Conservation (phyloP, 2,329 filamentous ascomycete species). For the Cladophialophora immunda region DNA sequence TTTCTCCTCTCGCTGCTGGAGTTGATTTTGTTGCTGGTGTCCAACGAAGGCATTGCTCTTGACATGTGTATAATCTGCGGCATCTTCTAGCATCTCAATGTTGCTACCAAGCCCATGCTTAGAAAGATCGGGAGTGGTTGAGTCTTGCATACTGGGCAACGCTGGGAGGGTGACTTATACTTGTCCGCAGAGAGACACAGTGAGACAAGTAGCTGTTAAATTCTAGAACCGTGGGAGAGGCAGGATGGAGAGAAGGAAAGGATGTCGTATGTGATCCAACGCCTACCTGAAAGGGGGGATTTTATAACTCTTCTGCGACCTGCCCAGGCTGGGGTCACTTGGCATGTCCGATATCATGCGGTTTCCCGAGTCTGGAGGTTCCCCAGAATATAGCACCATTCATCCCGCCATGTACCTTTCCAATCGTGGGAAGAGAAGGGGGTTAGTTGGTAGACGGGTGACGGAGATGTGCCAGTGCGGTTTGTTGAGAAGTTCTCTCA, state of each 20-base stretch:
- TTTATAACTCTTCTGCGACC: not conserved
- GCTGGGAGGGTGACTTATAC: too few species aligned
- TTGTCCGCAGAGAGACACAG: too few species aligned
- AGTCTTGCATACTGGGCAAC: not conserved
- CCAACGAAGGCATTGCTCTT: constrained; percentile 8
- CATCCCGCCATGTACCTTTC: not conserved
- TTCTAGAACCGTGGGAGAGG: not conserved
- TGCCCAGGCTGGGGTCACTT: not conserved
- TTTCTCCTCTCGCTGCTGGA: not conserved
- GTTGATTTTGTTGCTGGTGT: not conserved
- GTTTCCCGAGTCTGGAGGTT: not conserved
- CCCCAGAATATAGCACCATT: not conserved
- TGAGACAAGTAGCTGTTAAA: not conserved
- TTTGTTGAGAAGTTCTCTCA: too few species aligned
- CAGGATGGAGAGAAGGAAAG: not conserved
- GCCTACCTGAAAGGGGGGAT: not conserved
- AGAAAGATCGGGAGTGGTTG: not conserved
- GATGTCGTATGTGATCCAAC: not conserved
- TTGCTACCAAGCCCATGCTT: not conserved
- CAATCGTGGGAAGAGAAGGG: not conserved
- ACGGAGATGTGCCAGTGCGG: not conserved
- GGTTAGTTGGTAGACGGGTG: not conserved
- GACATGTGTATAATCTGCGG: not conserved
- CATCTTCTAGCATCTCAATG: not conserved
- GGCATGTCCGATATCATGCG: not conserved